Conservation (phyloP, 1,139 yeast species). For the Yamadazyma jaroonii region DNA sequence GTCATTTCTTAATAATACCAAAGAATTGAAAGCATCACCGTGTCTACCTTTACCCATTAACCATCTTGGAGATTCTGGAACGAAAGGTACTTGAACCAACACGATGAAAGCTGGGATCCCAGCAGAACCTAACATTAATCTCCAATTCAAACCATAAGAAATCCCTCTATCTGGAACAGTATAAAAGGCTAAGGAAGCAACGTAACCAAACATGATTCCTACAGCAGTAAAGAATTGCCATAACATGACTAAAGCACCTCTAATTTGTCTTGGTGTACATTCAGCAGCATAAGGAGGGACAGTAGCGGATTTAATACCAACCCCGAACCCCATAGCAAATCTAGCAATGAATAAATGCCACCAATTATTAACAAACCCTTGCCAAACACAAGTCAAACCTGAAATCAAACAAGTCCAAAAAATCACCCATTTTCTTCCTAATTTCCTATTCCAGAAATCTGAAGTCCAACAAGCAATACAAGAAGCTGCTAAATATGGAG, state of each 20-base stretch:
- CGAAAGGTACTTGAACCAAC: slow-evolving; percentile 61
- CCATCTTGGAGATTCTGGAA: slow-evolving; percentile 85
- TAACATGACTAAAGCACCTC: slow-evolving; percentile 83
- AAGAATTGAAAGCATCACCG: slow-evolving; percentile 54
- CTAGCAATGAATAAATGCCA: slow-evolving; percentile 74
- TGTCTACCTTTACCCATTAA: slow-evolving; percentile 64
- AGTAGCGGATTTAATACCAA: slow-evolving; percentile 80
- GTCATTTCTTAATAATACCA: slow-evolving; percentile 47
- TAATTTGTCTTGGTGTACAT: slow-evolving; percentile 69
- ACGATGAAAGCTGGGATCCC: slow-evolving; percentile 71
- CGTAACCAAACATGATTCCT: slow-evolving; percentile 82
- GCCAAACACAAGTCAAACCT: slow-evolving; percentile 71
- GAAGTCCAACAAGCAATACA: slow-evolving; percentile 71
- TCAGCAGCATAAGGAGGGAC: slow-evolving; percentile 84
- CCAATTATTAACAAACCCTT: slow-evolving; percentile 72
- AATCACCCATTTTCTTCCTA: slow-evolving; percentile 76
- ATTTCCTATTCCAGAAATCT: slow-evolving; percentile 59
- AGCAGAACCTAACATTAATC: slow-evolving; percentile 79
- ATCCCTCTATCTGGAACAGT: slow-evolving; percentile 36
- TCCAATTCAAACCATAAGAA: slow-evolving; percentile 61
- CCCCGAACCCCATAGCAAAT: slow-evolving; percentile 70
- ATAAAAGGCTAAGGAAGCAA: slow-evolving; percentile 60
- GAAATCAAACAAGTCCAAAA: slow-evolving; percentile 67
- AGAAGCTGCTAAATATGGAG: slow-evolving; percentile 79
- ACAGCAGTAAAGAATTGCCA: slow-evolving; percentile 91